Percentiles rank a stretch among this genome's conserved stretches.
These are phyloP conservation scores for Nothomitra cinnamomea DNA, from an alignment of 2,329 filamentous ascomycete genomes.

Conservation along the genomic window DNA sequence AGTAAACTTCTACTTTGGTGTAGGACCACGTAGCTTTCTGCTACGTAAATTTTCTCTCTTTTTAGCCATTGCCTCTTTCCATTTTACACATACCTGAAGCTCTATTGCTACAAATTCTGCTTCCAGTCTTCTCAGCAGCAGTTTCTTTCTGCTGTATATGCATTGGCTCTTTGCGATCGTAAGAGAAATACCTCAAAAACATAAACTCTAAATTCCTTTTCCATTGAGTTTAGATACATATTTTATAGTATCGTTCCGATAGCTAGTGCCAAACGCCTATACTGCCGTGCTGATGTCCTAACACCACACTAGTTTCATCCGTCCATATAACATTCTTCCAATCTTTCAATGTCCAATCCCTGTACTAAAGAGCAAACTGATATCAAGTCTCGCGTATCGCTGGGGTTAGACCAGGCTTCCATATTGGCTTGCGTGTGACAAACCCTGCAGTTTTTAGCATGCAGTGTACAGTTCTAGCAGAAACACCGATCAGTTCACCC, in stretches of 20 bases:
- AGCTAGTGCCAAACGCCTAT: neutral
- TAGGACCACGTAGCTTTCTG: no score
- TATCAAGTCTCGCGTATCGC: neutral
- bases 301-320: neutral
- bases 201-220: neutral
- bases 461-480: neutral
- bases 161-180: neutral
- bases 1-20: no score
- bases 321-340: constrained; percentile 1
- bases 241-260: neutral
- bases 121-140: neutral
- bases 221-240: neutral
- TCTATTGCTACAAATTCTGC: no score
- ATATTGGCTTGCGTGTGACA: neutral
- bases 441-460: neutral
- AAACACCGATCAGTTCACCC: neutral
- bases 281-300: neutral
- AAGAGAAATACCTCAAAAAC: neutral
- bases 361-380: neutral
- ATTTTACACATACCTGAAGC: no score
- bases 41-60: no score
- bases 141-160: neutral
- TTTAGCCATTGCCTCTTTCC: no score
- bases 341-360: neutral
- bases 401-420: neutral